These are phyloP conservation scores for Osmanthus fragrans DNA, from an alignment of 257 asterid species.

Conservation along the genomic window DNA sequence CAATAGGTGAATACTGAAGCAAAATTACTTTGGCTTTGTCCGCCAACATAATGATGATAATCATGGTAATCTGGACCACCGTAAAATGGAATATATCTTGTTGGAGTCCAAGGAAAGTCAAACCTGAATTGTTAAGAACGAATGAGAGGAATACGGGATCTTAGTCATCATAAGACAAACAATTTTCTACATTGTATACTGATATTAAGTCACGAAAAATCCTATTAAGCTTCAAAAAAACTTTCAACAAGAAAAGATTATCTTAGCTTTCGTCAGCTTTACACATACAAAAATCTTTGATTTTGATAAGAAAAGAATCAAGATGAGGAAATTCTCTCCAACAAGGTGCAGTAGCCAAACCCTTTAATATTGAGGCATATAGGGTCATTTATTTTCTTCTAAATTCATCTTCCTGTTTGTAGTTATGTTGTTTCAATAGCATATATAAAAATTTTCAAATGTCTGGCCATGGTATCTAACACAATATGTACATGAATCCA, in stretches of 20 bases:
- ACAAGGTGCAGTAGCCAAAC: neutral
- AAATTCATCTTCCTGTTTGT: neutral
- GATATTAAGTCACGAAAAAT: neutral
- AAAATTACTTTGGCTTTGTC: constrained; percentile 94
- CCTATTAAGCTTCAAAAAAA: neutral
- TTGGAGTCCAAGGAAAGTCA: constrained; percentile 91
- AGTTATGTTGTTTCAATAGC: neutral
- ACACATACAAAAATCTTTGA: neutral
- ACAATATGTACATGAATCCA: neutral
- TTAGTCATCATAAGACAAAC: neutral
- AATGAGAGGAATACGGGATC: neutral
- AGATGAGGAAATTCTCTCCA: neutral
- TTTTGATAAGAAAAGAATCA: neutral
- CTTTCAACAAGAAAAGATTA: neutral
- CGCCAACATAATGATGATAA: constrained; percentile 98
- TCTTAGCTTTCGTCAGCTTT: neutral
- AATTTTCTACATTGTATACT: neutral
- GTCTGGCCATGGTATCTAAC: neutral
- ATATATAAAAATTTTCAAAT: neutral
- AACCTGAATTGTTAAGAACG: constrained; percentile 46
- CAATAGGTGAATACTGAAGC: constrained; percentile 98
- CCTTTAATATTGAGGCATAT: neutral
- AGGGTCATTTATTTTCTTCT: neutral
- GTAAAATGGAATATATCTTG: constrained; percentile 88
- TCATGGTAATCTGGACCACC: constrained; percentile 99